Evolutionary conservation across 1,284 basidiomycete species (phyloP), one percentile per base, ranked within the genome.

Genomic region (Trichosporon sp.): DNA sequence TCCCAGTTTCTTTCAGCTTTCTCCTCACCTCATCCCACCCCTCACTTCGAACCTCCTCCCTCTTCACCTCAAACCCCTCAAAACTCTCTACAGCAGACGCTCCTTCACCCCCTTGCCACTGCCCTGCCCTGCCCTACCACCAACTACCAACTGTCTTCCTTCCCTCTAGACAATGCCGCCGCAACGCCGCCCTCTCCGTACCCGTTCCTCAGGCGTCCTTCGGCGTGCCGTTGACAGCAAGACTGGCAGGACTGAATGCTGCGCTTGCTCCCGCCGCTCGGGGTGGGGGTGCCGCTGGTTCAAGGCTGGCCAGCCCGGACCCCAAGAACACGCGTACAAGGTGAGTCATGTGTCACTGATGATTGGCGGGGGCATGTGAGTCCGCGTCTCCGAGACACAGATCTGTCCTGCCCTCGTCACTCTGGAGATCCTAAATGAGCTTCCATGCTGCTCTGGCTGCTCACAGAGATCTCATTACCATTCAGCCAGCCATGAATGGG

Each of bases 321-420:
- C 73, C 6, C 59, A 69, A 21, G 73, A 72, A 56, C 71, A 72
- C 26, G 67, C 63, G 0, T 74, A 74, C 69, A 74, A 74, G 68
- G 73, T 70, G 51, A 65, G 72, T 48, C 59, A 3, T 37, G 19
- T 10, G 51, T 6, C n/a, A 5, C 35, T 10, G 6, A 7, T 10
- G 35, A 37, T 37, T 37, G 35, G 35, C 46, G 14, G 7, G 10
- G 38, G 38, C 38, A 40, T 40, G 38, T 40, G 38, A 40, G 38
- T 12, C 38, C 38, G 38, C 8, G 10, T 2, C 38, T 40, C 38
- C 38, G 38, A 40, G 38, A 40, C 38, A 40, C 38, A 40, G 38
- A 40, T 12, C 38, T 12, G 38, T 12, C 38, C 38, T 40, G 8
- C 38, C 38, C 38, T 40, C 37, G 37, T 38, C 37, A 38, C 38